These are phyloP conservation scores for Fusarium armeniacum DNA, from an alignment of 2,329 filamentous ascomycete species.

Conservation along the genomic window DNA sequence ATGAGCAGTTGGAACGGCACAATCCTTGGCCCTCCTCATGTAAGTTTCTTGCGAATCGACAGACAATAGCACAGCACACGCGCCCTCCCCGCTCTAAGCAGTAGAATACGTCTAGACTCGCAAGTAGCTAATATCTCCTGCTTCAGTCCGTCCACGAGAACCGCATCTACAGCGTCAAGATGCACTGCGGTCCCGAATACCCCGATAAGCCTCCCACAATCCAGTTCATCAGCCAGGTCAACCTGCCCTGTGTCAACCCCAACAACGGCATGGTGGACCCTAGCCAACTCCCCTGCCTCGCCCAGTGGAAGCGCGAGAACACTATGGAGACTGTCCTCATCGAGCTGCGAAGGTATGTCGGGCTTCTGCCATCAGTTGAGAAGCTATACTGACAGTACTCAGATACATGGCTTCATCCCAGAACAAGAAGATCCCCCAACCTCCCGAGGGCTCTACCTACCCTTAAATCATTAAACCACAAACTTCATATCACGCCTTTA, in stretches of 20 bases:
- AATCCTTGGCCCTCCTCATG: conserved; percentile 95
- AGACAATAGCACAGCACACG: not conserved
- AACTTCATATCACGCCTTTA: conserved; percentile 14
- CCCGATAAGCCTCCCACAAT: conserved; percentile 91
- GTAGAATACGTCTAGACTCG: not conserved
- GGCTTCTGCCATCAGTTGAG: not conserved
- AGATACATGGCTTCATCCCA: conserved; percentile 93
- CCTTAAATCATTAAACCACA: conserved; percentile 44
- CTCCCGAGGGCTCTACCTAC: conserved; percentile 81
- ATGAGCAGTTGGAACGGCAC: conserved; percentile 99
- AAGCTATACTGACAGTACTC: conserved; percentile 7
- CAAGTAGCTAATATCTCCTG: conserved; percentile 24
- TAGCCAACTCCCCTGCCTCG: conserved; percentile 84
- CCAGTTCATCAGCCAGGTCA: conserved; percentile 93
- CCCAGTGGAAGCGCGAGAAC: conserved; percentile 91
- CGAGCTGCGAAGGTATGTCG: conserved; percentile 79
- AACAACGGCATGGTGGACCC: conserved; percentile 88
- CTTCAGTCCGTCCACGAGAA: conserved; percentile 93
- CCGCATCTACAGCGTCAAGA: conserved; percentile 97
- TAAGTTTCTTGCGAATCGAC: conserved; percentile 62
- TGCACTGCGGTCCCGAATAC: conserved; percentile 92
- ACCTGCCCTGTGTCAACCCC: conserved; percentile 92
- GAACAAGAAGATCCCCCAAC: conserved; percentile 96
- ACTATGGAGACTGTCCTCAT: conserved; percentile 96
- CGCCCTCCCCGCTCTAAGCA: conserved; percentile 5